Conservation (phyloP, 805 yeast genomes). For the Saturnispora ahearnii region DNA sequence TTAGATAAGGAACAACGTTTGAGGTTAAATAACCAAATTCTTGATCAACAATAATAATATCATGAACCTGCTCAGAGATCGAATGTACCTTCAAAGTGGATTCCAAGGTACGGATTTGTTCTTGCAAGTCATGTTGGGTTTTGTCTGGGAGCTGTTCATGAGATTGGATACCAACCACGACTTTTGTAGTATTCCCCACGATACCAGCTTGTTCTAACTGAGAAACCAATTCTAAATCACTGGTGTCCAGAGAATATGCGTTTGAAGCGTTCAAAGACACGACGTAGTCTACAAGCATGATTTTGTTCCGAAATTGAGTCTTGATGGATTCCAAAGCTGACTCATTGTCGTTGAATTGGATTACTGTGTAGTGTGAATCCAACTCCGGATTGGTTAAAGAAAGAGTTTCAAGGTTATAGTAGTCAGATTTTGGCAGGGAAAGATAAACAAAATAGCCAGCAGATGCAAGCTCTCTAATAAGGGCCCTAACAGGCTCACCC, state of each 20-base stretch:
- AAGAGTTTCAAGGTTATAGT: not conserved
- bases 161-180: not conserved
- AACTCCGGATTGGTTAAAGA: slow-evolving; percentile 10
- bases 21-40: not conserved
- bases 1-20: slow-evolving; percentile 4
- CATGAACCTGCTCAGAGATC: not conserved
- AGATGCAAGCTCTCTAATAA: not conserved
- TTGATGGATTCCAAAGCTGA: not conserved
- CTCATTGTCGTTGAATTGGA: not conserved
- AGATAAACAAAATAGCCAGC: slow-evolving; percentile 3
- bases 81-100: not conserved
- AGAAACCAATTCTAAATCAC: slow-evolving; percentile 8
- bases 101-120: not conserved
- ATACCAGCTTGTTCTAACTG: not conserved
- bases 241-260: slow-evolving; percentile 1
- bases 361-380: not conserved
- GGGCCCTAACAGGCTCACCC: not conserved
- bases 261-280: slow-evolving; percentile 8
- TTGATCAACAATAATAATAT: not conserved
- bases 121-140: not conserved
- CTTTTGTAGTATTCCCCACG: not conserved
- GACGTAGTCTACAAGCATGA: not conserved
- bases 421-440: not conserved
- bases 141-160: not conserved
- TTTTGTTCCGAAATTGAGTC: not conserved